Base-by-base conservation (phyloP, 2,329 filamentous ascomycete species). In the Hypoxylon sp. region DNA sequence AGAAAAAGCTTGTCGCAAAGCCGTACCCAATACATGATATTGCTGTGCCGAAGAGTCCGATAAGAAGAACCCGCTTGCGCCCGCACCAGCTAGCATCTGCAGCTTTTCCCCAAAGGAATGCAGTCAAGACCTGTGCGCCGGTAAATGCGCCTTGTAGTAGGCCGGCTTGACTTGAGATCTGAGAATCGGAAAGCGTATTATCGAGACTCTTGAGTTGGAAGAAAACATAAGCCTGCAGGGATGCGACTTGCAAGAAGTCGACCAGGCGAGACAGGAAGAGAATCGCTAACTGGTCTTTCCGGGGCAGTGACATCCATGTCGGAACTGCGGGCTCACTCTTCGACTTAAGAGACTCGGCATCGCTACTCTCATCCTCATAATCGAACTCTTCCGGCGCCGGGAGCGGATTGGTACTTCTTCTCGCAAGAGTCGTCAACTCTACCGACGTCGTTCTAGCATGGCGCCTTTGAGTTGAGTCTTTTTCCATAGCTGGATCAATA, bases 181-280 rank as follows among this genome's bases (percentile, higher is more conserved):
- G 77, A 23, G 82, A 76, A 59, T 86, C 83, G 14, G 84, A 81
- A 12, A 85, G 76, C 0, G 83, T 85, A 1, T 84, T 84, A 64
- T 81, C 77, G 74, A 93, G 91, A 3, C 87, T 89, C 70, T 87
- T 88, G 12, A 93, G 85, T 77, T 92, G 90, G 78, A 91, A 93
- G 79, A 91, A 93, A 75, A 94, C 86, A 75, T 93, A 94, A 43
- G 88, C 85, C 73, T 90, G 86, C 32, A 91, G 77, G 1, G 86
- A 89, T 5, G 90, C 91, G 63, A 92, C 87, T 4, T 91, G 90
- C 37, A 94, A 79, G 47, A 91, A 92, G 75, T 94, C 91, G 7
- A 90, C 90, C 6, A 93, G 80, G 14, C 91, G 88, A 50, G 89
- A 88, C 25, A 93, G 80, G 9, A 90, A 91, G 21, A 94, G 79